Evolutionary conservation across 2,329 filamentous ascomycete species (phyloP).

Genomic region (Clonostachys rosea): DNA sequence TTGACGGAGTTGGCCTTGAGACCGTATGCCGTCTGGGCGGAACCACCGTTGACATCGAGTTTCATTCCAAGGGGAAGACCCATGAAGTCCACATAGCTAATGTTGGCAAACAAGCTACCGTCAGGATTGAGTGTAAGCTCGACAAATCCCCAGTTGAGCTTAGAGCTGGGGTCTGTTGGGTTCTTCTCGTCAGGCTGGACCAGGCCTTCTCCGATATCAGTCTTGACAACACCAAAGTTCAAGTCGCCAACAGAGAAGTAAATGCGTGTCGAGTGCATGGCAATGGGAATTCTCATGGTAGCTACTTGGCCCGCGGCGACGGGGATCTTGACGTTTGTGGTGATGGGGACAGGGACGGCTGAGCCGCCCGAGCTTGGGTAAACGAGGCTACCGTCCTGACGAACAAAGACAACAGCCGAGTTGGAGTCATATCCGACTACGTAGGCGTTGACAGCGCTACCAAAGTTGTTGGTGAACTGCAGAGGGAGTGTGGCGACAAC

Average conservation of each 20-base stretch:
- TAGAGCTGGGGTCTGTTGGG: conserved; percentile 55
- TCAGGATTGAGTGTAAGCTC: conserved; percentile 62
- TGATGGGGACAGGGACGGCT: conserved; percentile 49
- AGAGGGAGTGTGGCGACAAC: not conserved
- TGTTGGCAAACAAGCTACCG: conserved; percentile 60
- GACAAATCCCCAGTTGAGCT: conserved; percentile 60
- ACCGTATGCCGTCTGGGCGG: conserved; percentile 34
- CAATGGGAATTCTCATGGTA: conserved; percentile 61
- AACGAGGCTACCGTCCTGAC: conserved; percentile 59
- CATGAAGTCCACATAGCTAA: conserved; percentile 75
- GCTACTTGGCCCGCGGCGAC: conserved; percentile 55
- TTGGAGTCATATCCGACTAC: conserved; percentile 62
- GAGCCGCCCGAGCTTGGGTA: conserved; percentile 47
- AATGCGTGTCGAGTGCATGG: conserved; percentile 62
- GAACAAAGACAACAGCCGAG: conserved; percentile 51
- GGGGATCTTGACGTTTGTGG: conserved; percentile 55
- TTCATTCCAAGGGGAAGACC: conserved; percentile 55
- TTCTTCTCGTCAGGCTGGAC: conserved; percentile 74
- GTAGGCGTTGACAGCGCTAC: conserved; percentile 50
- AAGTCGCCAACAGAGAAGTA: conserved; percentile 62
- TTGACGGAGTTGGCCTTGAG: conserved; percentile 36
- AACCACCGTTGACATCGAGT: conserved; percentile 41
- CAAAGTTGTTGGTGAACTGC: not conserved
- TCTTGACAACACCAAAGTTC: conserved; percentile 62
- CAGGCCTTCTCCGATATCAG: conserved; percentile 61